Base-by-base conservation (phyloP, 2,329 filamentous ascomycete species). In the Stachybotrys chlorohalonatus region DNA sequence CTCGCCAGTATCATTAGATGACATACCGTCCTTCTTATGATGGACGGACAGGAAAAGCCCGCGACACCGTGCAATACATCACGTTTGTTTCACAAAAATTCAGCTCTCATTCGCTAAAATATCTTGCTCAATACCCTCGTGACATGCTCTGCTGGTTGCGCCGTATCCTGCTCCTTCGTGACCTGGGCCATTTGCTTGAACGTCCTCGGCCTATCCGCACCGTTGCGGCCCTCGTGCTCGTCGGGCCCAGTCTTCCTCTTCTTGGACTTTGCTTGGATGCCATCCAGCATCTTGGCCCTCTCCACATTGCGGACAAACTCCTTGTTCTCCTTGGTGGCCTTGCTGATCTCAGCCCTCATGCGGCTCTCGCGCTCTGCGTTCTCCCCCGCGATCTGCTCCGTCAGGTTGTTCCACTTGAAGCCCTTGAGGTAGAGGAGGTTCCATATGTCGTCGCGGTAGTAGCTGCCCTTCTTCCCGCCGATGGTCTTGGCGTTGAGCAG, bases 401-500 rank as follows among this genome's bases (percentile, higher is more conserved):
- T 90, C 58, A 85, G 70, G 63, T 85, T 77, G 59, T 80, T 75
- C 90, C 90, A 95, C 70, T 93, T 94, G 74, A 94, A 93, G 1
- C 88, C 89, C 59, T 83, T 86, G 58, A 95, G 73, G 65, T 95
- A 95, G 57, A 88, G 80, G 58, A 94, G 74, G 63, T 87, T 92
- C 90, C 90, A 95, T 49, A 95, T 80, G 68, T 95, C 90, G 67
- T 95, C 90, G 62, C 88, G 83, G 73, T 93, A 95, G 67, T 88
- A 90, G 51, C 81, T 82, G 11, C 89, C 81, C 73, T 95, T 95
- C 73, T 92, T 92, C 31, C 90, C 90, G 52, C 89, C 89, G 56
- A 94, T 88, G 11, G 81, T 89, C 58, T 81, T 82, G 47, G 87
- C 86, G 66, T 95, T 95, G 52, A 95, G 75, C 31, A 87, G 78